Percentiles rank a stretch among this genome's conserved stretches.
Conservation (phyloP, 202 grass and related monocot genomes). For the Panicum hallii region DNA sequence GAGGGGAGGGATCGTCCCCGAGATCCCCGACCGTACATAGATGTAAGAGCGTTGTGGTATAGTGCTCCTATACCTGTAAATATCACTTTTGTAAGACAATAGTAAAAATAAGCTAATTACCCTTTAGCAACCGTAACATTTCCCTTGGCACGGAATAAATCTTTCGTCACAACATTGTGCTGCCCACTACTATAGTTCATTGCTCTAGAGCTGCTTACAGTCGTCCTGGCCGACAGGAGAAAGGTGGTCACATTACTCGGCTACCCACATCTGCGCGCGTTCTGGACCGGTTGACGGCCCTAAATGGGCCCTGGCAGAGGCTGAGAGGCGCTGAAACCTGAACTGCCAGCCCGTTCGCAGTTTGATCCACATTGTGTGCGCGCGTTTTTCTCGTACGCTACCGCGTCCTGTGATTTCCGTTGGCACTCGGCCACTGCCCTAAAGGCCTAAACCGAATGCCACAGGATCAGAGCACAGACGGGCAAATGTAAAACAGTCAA, state of each 20-base stretch:
- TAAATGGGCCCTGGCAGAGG: neutral
- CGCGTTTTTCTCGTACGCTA: too few relatives aligned
- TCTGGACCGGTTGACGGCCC: neutral
- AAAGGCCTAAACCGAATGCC: too few relatives aligned
- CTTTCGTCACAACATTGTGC: neutral
- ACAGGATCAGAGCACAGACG: too few relatives aligned
- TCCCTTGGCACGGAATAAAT: constrained; percentile 13
- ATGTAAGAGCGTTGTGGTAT: constrained; percentile 40
- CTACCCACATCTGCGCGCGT: neutral
- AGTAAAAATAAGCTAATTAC: constrained; percentile 23
- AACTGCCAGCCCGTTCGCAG: neutral
- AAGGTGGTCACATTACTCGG: too few relatives aligned
- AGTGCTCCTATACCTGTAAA: constrained; percentile 30
- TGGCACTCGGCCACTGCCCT: too few relatives aligned
- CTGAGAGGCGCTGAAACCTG: neutral
- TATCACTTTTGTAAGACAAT: constrained; percentile 1
- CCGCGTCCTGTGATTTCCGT: neutral
- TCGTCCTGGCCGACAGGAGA: too few relatives aligned
- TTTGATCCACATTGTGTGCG: too few relatives aligned
- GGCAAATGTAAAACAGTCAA: neutral
- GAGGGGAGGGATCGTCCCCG: neutral
- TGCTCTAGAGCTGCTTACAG: too few relatives aligned
- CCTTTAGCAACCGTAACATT: constrained; percentile 34
- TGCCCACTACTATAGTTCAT: neutral
- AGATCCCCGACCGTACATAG: constrained; percentile 25